phyloP scores from a whole-genome alignment of 805 yeast species.

The Monosporozyma solicola region DNA sequence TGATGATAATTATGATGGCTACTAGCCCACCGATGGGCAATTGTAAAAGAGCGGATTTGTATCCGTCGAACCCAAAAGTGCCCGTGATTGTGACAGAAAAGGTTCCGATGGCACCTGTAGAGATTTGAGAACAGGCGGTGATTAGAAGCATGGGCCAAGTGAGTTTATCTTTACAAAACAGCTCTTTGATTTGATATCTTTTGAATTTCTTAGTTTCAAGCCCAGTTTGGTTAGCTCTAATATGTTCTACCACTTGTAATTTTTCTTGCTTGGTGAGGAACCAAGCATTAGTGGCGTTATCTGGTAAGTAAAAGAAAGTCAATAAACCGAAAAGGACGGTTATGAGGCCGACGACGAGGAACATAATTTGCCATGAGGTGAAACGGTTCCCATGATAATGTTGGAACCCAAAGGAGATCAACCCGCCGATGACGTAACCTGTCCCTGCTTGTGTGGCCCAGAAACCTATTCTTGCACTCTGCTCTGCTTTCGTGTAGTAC shows the following conservation, averaged over 20 bases:
- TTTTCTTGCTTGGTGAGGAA: constrained; percentile 35
- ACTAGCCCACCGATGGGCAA: constrained; percentile 50
- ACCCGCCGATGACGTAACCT: constrained; percentile 38
- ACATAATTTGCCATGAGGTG: constrained; percentile 55
- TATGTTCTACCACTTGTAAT: constrained; percentile 39
- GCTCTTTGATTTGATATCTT: constrained; percentile 37
- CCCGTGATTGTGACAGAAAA: constrained; percentile 45
- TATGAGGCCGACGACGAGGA: constrained; percentile 45
- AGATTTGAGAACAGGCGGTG: constrained; percentile 39
- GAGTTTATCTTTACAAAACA: constrained; percentile 36
- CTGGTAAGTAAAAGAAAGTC: constrained; percentile 40
- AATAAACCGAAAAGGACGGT: constrained; percentile 43
- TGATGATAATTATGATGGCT: constrained; percentile 33
- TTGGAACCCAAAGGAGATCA: constrained; percentile 45
- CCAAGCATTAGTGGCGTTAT: constrained; percentile 36
- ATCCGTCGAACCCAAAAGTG: constrained; percentile 40
- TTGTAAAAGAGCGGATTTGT: constrained; percentile 42
- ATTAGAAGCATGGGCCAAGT: constrained; percentile 44
- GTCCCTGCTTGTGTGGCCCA: constrained; percentile 54
- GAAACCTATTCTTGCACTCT: constrained; percentile 42
- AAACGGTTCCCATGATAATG: constrained; percentile 37
- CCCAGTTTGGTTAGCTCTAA: constrained; percentile 44
- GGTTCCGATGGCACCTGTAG: constrained; percentile 45
- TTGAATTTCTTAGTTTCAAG: constrained; percentile 41
- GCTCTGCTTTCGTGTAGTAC: constrained; percentile 51